Percentiles rank a stretch among this genome's conserved stretches.
These are phyloP conservation scores for Adansonia rubrostipa DNA, from an alignment of 441 rosid genomes.

Conservation along the genomic window DNA sequence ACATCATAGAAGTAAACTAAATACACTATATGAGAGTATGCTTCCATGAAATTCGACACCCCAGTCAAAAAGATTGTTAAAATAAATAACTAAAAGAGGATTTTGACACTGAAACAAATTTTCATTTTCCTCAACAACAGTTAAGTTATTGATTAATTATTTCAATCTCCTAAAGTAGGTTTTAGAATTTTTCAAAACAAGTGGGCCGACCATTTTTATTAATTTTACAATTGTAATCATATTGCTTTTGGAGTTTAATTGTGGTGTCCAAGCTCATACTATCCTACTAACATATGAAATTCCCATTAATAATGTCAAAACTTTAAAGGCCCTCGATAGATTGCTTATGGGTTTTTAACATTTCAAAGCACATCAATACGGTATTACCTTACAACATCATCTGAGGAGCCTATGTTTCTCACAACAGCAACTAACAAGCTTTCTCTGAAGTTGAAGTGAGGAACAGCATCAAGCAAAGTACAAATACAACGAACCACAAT, in stretches of 20 bases:
- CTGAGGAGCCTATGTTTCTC: slow-evolving; percentile 70
- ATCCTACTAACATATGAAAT: neutral
- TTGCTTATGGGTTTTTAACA: slow-evolving; percentile 1
- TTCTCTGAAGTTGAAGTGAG: slow-evolving; percentile 88
- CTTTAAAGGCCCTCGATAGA: neutral
- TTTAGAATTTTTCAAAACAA: slow-evolving; percentile 1
- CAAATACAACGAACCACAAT: slow-evolving; percentile 76
- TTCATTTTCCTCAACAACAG: slow-evolving; percentile 8
- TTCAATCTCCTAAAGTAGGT: slow-evolving; percentile 17
- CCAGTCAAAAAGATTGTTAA: neutral
- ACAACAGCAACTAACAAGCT: slow-evolving; percentile 70
- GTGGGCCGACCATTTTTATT: neutral
- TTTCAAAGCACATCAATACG: slow-evolving; percentile 19
- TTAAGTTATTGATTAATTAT: neutral
- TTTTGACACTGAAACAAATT: neutral
- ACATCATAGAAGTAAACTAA: neutral
- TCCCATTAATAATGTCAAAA: neutral
- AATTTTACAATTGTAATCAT: neutral
- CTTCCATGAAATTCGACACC: neutral
- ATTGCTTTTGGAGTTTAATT: neutral
- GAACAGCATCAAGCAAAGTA: slow-evolving; percentile 79
- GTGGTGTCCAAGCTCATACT: neutral
- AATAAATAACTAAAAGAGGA: neutral
- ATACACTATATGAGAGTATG: neutral
- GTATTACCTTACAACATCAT: slow-evolving; percentile 70